A percentile compares a stretch with the other conserved stretches of the same genome.
Evolutionary conservation across 352 stramenopile species (phyloP).

Genomic region (Phytophthora melonis): DNA sequence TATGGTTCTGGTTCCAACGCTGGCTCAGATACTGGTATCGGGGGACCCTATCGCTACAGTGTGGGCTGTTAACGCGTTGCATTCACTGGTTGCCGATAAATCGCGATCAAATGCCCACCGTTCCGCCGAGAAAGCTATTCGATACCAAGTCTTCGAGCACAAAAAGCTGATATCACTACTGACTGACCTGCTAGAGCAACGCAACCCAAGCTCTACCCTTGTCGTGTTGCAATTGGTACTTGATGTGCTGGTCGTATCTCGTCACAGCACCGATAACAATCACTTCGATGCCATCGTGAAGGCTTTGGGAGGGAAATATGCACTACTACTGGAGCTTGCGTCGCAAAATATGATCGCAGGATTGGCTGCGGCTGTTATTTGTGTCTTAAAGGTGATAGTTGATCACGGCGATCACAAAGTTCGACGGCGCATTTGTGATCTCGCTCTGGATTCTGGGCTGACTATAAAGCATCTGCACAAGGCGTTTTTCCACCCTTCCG

Average conservation of each 20-base stretch:
- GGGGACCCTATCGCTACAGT: constrained; percentile 60
- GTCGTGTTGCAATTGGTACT: constrained; percentile 71
- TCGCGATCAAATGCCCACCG: constrained; percentile 49
- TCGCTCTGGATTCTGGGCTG: constrained; percentile 68
- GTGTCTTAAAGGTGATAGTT: constrained; percentile 75
- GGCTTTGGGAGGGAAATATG: constrained; percentile 60
- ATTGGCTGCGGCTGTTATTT: constrained; percentile 63
- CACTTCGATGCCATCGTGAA: constrained; percentile 83
- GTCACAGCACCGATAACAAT: constrained; percentile 74
- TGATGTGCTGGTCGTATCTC: constrained; percentile 68
- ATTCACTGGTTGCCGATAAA: constrained; percentile 70
- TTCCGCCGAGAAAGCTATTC: constrained; percentile 63
- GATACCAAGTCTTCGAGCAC: constrained; percentile 67
- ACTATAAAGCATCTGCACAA: constrained; percentile 70
- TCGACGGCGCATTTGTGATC: constrained; percentile 74
- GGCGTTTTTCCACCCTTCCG: constrained; percentile 71
- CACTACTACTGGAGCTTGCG: constrained; percentile 58
- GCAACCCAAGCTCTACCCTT: constrained; percentile 60
- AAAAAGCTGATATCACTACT: constrained; percentile 71
- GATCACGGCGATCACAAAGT: constrained; percentile 72
- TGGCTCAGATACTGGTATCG: constrained; percentile 62
- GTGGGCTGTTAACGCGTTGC: constrained; percentile 69
- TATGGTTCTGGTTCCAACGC: constrained; percentile 45
- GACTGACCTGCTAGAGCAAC: constrained; percentile 57
- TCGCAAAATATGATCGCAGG: constrained; percentile 62